phyloP scores from a whole-genome alignment of 148 eudicot genomes.

The Diospyros kaki region DNA sequence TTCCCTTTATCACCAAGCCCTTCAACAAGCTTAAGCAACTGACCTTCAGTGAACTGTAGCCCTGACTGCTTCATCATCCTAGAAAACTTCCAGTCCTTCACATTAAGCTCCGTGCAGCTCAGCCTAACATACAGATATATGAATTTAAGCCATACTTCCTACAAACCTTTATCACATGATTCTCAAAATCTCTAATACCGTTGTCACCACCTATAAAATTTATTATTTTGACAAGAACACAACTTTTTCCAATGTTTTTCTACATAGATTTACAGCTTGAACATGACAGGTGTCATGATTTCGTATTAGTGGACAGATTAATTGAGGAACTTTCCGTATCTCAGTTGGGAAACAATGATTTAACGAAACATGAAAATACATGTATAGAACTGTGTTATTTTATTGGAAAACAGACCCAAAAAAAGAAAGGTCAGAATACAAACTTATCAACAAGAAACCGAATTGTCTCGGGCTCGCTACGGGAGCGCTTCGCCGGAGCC shows the following conservation, averaged over 20 bases:
- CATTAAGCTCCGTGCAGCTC: slow-evolving; percentile 48
- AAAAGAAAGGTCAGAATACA: slow-evolving; percentile 6
- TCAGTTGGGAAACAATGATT: too few relatives aligned
- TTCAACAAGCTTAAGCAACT: slow-evolving; percentile 73
- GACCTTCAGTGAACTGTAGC: slow-evolving; percentile 72
- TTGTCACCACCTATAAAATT: too few relatives aligned
- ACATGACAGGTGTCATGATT: too few relatives aligned
- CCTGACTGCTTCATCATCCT: slow-evolving; percentile 71
- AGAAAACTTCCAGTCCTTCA: slow-evolving; percentile 83
- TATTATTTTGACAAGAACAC: too few relatives aligned
- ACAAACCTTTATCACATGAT: too few relatives aligned
- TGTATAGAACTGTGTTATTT: too few relatives aligned
- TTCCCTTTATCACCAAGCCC: slow-evolving; percentile 64
- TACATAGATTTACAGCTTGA: too few relatives aligned
- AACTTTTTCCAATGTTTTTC: too few relatives aligned
- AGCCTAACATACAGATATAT: slow-evolving; percentile 32
- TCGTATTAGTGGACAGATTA: too few relatives aligned
- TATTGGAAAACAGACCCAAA: not conserved
- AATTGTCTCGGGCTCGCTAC: slow-evolving; percentile 53
- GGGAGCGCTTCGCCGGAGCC: slow-evolving; percentile 24
- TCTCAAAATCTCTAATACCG: too few relatives aligned
- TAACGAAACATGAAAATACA: too few relatives aligned
- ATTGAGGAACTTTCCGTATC: too few relatives aligned
- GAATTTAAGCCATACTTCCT: not conserved
- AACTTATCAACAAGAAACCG: slow-evolving; percentile 68